Evolutionary conservation across 306 rosid genomes (phyloP).

Genomic region (Fragaria iinumae): DNA sequence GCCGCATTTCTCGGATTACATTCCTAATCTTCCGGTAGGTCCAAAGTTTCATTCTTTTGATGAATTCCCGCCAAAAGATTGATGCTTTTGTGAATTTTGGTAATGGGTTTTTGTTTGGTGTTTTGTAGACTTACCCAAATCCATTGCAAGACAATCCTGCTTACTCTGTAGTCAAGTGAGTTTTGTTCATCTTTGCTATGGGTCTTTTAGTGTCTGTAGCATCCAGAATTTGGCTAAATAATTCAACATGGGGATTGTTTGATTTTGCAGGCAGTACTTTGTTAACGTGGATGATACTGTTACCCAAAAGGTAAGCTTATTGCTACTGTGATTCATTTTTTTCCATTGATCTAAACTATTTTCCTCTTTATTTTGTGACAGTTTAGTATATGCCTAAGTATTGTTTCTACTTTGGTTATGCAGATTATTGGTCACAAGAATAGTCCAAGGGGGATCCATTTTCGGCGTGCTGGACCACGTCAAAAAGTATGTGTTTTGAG

Average conservation of each 20-base stretch:
- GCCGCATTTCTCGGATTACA: slow-evolving; percentile 74
- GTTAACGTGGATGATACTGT: slow-evolving; percentile 84
- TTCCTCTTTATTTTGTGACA: neutral
- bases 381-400: neutral
- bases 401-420: neutral
- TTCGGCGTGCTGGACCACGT: slow-evolving; percentile 98
- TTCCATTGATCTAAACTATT: neutral
- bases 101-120: slow-evolving; percentile 11
- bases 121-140: slow-evolving; percentile 64
- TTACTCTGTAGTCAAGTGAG: slow-evolving; percentile 90
- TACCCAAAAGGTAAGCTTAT: slow-evolving; percentile 58
- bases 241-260: neutral
- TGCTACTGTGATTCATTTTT: neutral
- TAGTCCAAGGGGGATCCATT: slow-evolving; percentile 83
- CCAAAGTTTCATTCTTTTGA: too few relatives aligned
- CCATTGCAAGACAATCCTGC: slow-evolving; percentile 93
- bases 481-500: slow-evolving; percentile 50
- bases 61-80: neutral
- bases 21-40: slow-evolving; percentile 73
- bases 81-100: neutral
- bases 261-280: slow-evolving; percentile 80
- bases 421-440: slow-evolving; percentile 81
- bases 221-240: slow-evolving; percentile 1
- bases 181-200: neutral
- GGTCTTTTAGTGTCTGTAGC: neutral